Base-by-base conservation (phyloP, 2,329 filamentous ascomycete genomes). In the Fusarium sp. region DNA sequence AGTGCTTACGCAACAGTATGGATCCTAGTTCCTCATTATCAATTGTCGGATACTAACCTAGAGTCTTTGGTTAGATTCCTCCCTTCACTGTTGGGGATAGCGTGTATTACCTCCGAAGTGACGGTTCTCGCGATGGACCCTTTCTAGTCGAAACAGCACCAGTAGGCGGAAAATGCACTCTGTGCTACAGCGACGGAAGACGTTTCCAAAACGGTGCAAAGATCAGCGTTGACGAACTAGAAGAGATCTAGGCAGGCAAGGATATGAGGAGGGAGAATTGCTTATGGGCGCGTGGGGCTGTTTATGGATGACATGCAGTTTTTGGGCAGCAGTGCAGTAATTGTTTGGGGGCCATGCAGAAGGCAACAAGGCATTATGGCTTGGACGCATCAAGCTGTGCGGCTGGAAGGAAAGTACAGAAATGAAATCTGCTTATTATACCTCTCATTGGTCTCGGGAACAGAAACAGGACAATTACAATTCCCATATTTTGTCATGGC, bases 101-200 rank as follows among this genome's bases (percentile, higher is more conserved):
- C 6, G 61, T 64, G 7, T 64, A 62, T 12, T 20, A 62, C 16
- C 20, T 57, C 13, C 61, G 44, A 22, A 22, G 25, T 1, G 14
- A 62, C 11, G 61, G 61, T 3, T 40, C 44, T n/a, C 40, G 37
- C 2, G 61, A 64, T 25, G 49, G 61, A 6, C 61, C 61, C 1
- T 64, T 49, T 11, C 8, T 63, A 1, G 44, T 64, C 18, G 58
- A 44, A 27, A 64, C 49, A 11, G 37, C 61, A 3, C 61, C 58
- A 5, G 24, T 3, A 3, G 20, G 16, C 22, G 49, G 49, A 11
- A 42, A 40, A 4, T 65, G 58, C 12, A 41, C n/a, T 1, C 58
- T 65, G 8, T 48, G 44, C 2, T 32, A 64, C 24, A 10, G 4
- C 4, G 14, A 63, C 27, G 58, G 37, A 29, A 40, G n/a, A 5